These are phyloP conservation scores for Bacterosira constricta DNA, from an alignment of 108 stramenopile species.

Conservation along the genomic window DNA sequence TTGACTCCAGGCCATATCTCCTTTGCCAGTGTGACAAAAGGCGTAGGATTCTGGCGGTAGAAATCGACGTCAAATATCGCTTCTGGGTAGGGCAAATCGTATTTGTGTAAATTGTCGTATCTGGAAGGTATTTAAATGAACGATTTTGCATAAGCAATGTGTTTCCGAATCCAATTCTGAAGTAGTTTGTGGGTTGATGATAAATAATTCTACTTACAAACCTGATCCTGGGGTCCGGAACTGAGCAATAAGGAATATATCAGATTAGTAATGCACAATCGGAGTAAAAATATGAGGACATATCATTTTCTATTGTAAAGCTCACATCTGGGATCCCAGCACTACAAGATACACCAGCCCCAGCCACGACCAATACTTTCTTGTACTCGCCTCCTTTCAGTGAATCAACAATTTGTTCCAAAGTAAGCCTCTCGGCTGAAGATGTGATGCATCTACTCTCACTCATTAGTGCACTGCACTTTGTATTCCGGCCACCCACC, in stretches of 20 bases:
- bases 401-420: conserved; percentile 32
- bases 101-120: conserved; percentile 90
- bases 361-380: conserved; percentile 31
- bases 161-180: neutral
- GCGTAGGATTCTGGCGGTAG: conserved; percentile 72
- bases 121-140: neutral
- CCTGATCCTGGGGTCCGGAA: conserved; percentile 43
- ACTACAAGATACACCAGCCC: conserved; percentile 38
- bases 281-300: no score
- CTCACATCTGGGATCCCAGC: conserved; percentile 43
- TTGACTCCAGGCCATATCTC: conserved; percentile 89
- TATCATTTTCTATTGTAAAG: no score
- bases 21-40: conserved; percentile 74
- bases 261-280: neutral
- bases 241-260: neutral
- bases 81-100: conserved; percentile 89
- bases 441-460: conserved; percentile 11
- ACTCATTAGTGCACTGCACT: neutral
- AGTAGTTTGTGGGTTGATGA: neutral
- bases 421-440: conserved; percentile 8
- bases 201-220: conserved; percentile 11
- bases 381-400: conserved; percentile 11
- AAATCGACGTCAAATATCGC: conserved; percentile 92
- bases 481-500: neutral
- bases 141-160: neutral